These are phyloP conservation scores for Boletus edulis DNA, from an alignment of 768 basidiomycete species.

Conservation along the genomic window DNA sequence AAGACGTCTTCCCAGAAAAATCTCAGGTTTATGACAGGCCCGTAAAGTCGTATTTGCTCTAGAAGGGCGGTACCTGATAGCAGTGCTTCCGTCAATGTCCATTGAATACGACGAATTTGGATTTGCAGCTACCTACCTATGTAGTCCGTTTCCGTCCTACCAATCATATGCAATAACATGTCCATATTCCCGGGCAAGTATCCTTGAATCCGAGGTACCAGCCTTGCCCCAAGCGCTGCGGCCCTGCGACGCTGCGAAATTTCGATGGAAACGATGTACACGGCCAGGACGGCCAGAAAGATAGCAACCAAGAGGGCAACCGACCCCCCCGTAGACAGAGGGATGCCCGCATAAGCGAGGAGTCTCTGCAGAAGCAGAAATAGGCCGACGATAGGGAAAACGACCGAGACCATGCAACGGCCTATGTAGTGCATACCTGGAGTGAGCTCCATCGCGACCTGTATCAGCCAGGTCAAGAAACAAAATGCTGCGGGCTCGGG, in stretches of 20 bases:
- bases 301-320: slow-evolving; percentile 3
- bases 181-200: slow-evolving; percentile 36
- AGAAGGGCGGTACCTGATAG: slow-evolving; percentile 22
- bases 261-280: neutral
- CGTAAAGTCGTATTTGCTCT: slow-evolving; percentile 24
- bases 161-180: slow-evolving; percentile 21
- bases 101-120: neutral
- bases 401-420: slow-evolving; percentile 10
- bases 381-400: slow-evolving; percentile 13
- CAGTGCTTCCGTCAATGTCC: neutral
- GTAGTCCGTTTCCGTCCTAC: slow-evolving; percentile 30
- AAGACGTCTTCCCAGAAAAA: slow-evolving; percentile 49
- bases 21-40: slow-evolving; percentile 39
- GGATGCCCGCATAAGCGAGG: slow-evolving; percentile 9
- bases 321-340: slow-evolving; percentile 2
- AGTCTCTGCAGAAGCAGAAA: slow-evolving; percentile 11
- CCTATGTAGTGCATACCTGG: slow-evolving; percentile 25
- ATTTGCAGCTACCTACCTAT: slow-evolving; percentile 34
- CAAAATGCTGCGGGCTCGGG: neutral
- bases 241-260: slow-evolving; percentile 18
- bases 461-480: neutral
- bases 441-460: slow-evolving; percentile 12
- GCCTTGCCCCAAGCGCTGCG: slow-evolving; percentile 23
- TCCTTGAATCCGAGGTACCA: slow-evolving; percentile 33
- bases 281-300: slow-evolving; percentile 1